Evolutionary conservation across 2,329 filamentous ascomycete species (phyloP), one percentile per base, ranked within the genome.

Genomic region (Paecilomyces variotii): DNA sequence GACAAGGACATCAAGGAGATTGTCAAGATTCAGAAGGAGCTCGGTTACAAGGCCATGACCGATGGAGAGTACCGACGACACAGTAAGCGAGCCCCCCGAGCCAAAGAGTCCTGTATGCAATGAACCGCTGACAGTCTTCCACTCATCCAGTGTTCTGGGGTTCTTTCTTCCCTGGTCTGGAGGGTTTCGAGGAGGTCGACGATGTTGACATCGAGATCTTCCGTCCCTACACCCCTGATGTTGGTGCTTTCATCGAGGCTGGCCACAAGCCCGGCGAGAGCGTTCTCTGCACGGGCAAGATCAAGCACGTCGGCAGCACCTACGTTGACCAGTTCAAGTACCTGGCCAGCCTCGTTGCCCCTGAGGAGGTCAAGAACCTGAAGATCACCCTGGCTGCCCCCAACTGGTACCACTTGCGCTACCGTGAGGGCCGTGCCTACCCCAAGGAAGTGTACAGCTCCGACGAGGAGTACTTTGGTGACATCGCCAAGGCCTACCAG

Each of bases 361-460:
- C 83, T 26, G 82, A 85, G 30, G 76, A 83, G 57, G 83, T 86
- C 67, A 83, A 83, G 62, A 83, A 87, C 62, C 82, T 86, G 71
- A 88, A 89, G 76, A 81, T 89, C 64, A 88, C 86, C 19, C 76
- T 89, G 65, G 83, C 85, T 19, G 84, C 85, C 3, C 85, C 85
- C 1, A 84, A 84, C 70, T 88, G 86, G 82, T 89, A 88, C 69
- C 87, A 90, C 72, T 78, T 87, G 67, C 80, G 85, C 39, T 82
- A 83, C 64, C 80, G 77, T 64, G 77, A 80, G 59, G 80, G 82
- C 75, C 62, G 75, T 35, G 83, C 83, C 26, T 86, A 84, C 70
- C 79, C 80, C 35, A 78, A 78, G 62, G 79, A 82, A 26, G 82
- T 82, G 27, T 86, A 86, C 60, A 67, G 72, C 56, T 82, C 76